Evolutionary conservation across 768 basidiomycete genomes (phyloP).

Genomic region (Rhizopogon sp.): DNA sequence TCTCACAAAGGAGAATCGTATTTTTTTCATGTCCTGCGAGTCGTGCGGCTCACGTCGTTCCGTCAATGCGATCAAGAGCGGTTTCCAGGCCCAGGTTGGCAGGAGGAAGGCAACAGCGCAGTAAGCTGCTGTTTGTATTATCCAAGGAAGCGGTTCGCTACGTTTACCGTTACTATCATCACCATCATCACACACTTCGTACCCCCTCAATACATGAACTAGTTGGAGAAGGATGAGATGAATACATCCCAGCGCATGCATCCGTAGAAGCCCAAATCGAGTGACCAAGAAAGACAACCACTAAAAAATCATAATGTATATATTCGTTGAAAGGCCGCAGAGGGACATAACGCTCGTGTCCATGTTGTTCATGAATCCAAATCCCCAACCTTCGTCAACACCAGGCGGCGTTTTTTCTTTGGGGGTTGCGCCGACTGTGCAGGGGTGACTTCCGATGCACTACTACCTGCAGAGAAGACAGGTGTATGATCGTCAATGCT

Average conservation of each 20-base stretch:
- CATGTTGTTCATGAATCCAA: conserved; percentile 24
- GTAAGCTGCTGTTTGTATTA: neutral
- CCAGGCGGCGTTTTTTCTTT: conserved; percentile 85
- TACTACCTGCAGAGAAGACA: neutral
- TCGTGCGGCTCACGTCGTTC: conserved; percentile 87
- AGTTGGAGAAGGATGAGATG: neutral
- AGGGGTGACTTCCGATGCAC: conserved; percentile 1
- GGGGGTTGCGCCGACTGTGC: conserved; percentile 46
- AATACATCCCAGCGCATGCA: neutral
- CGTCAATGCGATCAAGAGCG: conserved; percentile 96
- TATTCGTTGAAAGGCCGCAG: neutral
- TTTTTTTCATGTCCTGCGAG: conserved; percentile 96
- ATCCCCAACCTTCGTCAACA: conserved; percentile 65
- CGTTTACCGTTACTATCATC: no score
- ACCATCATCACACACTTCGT: neutral
- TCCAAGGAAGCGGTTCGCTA: neutral
- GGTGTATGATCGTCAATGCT: conserved; percentile 19
- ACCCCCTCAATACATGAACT: neutral
- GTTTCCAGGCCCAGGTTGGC: conserved; percentile 95
- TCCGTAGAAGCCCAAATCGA: neutral
- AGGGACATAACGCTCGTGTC: neutral
- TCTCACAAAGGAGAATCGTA: conserved; percentile 95
- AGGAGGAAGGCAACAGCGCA: conserved; percentile 63
- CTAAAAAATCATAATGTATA: conserved; percentile 10
- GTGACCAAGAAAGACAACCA: conserved; percentile 1